Evolutionary conservation across 257 asterid species (phyloP), one percentile per base, ranked within the genome.

Genomic region (Anisodus acutangulus): DNA sequence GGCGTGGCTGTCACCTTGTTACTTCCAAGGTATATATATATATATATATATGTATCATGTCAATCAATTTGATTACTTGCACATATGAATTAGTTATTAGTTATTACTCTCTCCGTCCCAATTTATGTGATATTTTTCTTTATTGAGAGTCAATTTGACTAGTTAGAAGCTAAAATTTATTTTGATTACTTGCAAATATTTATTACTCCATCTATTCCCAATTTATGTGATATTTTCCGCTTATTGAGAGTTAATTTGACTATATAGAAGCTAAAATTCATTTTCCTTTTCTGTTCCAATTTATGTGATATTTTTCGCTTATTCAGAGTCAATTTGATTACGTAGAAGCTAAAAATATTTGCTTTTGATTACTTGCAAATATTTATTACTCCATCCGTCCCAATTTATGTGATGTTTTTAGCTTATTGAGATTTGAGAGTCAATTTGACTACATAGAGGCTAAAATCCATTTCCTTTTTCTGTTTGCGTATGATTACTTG

Each of bases 11-110:
- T 41, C 45, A 41, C 5, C 45, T 41, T 41, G 83, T 96, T 86
- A 93, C 99, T 55, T 90, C 95, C 74, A 92, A 90, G 98, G 99
- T 93, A 12, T 31, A 58, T 1, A 31, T 31, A 31, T 1, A n/a
- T n/a, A n/a, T 22, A 22, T 0, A 22, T 22, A 22, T 22, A 41
- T 67, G 49, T 13, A 1, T 67, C 3, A 37, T 67, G 74, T 13
- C 74, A 67, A 35, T 63, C 16, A 64, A 47, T 13, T 54, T 2
- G 43, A 81, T 41, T 12, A 22, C 39, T n/a, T 63, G 79, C 47
- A 67, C 12, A 67, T 67, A 0, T 11, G 1, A 0, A 31, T 31
- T 31, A 31, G 35, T 19, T 31, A 31, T 31, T 31, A 31, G 35
- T 19, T 78, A 57, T 72, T 41, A 13, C 17, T 11, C 0, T 19